Evolutionary conservation across 2,329 filamentous ascomycete species (phyloP), one percentile per base, ranked within the genome.

Genomic region (Teratosphaeria zuluensis): DNA sequence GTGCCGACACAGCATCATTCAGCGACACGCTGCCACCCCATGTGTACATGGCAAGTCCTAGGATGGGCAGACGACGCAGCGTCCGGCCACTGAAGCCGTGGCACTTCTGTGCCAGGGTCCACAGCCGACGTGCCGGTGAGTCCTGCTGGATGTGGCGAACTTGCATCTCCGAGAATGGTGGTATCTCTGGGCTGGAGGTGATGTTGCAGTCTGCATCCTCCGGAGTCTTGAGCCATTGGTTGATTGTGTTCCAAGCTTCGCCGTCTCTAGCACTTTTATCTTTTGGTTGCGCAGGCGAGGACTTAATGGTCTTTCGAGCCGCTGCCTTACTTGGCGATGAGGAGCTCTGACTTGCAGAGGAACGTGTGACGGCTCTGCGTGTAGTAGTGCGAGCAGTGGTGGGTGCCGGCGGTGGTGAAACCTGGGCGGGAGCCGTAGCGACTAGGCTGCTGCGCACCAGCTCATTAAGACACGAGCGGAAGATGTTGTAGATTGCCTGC

Each of bases 401-500:
- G 7, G 52, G 28, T 9, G 9, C 28, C 32, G 19, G 28, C 19
- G 3, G 42, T 4, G 19, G 8, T n/a, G 52, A 31, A 4, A 24
- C 12, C n/a, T 51, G 21, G 3, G 14, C 55, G 6, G 11, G 19
- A 7, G 33, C 53, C 5, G 67, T 58, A 56, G 71, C 65, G 42
- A 79, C 66, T 19, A 77, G 63, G 9, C 68, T 71, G 56, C 70
- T 70, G 12, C 69, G 66, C 21, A 75, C 70, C 21, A 80, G 68
- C 56, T 79, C 74, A 59, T 79, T 77, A 14, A 80, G 63, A 42
- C 75, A 78, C n/a, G 72, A 73, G 46, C 75, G 74, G 55, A 79
- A 74, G 54, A 81, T 80, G 56, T 77, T 74, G 64, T 80, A 81
- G 16, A 75, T 72, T 3, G 74, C 74, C 33, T 68, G 66, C 1